Percentiles rank a stretch among this genome's conserved stretches.
Conservation (phyloP, 306 rosid genomes). For the Pterocarpus santalinus region DNA sequence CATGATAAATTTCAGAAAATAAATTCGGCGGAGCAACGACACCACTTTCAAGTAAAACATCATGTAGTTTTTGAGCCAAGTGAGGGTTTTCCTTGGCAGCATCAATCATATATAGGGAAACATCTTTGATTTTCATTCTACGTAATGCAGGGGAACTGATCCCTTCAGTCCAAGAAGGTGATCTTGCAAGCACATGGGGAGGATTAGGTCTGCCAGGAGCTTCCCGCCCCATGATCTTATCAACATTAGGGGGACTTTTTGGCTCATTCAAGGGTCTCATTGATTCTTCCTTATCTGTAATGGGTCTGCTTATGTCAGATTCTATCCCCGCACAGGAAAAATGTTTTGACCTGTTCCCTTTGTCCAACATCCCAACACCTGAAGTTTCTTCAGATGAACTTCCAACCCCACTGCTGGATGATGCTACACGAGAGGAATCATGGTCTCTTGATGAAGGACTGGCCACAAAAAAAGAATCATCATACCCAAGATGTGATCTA, state of each 20-base stretch:
- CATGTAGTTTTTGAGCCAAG: conserved; percentile 90
- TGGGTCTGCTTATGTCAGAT: conserved; percentile 53
- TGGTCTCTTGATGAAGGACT: conserved; percentile 81
- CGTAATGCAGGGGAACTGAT: conserved; percentile 80
- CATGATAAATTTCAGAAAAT: conserved; percentile 76
- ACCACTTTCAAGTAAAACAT: conserved; percentile 94
- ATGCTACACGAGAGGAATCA: conserved; percentile 79
- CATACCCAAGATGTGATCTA: conserved; percentile 72
- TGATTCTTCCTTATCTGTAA: conserved; percentile 56
- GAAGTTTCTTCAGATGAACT: conserved; percentile 80
- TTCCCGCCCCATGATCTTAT: conserved; percentile 58
- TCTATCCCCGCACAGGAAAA: conserved; percentile 57
- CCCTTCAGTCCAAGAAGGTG: conserved; percentile 99
- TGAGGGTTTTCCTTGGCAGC: conserved; percentile 97
- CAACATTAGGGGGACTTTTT: conserved; percentile 53
- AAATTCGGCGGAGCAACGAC: conserved; percentile 92
- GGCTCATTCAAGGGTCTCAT: conserved; percentile 45
- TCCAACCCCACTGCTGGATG: conserved; percentile 84
- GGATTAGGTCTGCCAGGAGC: conserved; percentile 63
- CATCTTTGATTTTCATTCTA: conserved; percentile 83
- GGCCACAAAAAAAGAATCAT: conserved; percentile 64
- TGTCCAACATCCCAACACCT: conserved; percentile 61
- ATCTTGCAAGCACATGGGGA: conserved; percentile 71
- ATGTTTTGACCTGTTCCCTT: conserved; percentile 59
- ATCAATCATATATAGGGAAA: conserved; percentile 96